Base-by-base conservation (phyloP, 768 basidiomycete genomes). In the Podaxis carcinomalis region DNA sequence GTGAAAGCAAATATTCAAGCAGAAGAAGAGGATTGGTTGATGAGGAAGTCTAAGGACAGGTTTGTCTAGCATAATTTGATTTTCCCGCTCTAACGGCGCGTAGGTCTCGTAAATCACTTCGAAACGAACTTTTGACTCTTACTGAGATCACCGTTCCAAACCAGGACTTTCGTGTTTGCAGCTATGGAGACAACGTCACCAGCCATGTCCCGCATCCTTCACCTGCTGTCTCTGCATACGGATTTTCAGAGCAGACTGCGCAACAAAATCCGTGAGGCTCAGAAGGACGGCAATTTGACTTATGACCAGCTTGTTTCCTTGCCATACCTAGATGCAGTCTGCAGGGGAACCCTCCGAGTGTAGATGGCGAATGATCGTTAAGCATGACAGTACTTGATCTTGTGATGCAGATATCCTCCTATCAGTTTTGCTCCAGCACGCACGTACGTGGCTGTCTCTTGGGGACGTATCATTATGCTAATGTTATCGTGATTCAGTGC, bases 341-440 rank as follows among this genome's bases (percentile, higher is more conserved):
- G 66, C 36, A 63, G 66, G 9, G 68, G 80, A 62, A 79, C 78
- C 0, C 62, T 77, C 6, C 68, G 80, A 51, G 54, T 78, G 76
- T 78, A 63, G 56, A 75, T 64, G 2, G 0, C 11, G 19, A 32
- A 35, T 51, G 4, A 4, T 42, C 40, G 16, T 11, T 55, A 51
- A 21, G 39, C 40, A 39, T 46, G 10, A 35, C 21, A 16, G 3
- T 19, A 14, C 2, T 25, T 25, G 5, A 19, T 19, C 2, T 6
- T n/a, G 16, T 5, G 14, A n/a, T 16, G 42, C 16, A 21, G 44
- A 14, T 66, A 67, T 51, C 64, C 70, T 23, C 66, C 72, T 25
- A 56, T 67, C 59, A 32, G 57, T 59, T 16, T 28, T 61, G 10
- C 21, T 37, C 13, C 57, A 64, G 61, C 65, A 40, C 66, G 68